Base-by-base conservation (phyloP, 768 basidiomycete species). In the Lyophyllum shimeji region DNA sequence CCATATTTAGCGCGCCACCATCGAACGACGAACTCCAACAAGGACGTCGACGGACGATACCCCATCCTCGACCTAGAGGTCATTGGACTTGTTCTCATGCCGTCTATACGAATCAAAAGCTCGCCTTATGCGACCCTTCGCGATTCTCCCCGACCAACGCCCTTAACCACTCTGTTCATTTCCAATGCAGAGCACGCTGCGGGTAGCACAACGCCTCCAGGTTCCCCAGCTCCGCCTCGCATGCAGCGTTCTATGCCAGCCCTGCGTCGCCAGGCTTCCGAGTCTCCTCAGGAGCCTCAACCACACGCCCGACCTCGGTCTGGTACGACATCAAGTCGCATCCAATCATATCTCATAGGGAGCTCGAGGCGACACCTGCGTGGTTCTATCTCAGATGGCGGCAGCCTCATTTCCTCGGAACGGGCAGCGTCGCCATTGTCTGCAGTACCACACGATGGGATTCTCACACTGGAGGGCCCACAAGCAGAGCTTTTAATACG, bases 81-180 rank as follows among this genome's bases (percentile, higher is more conserved):
- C 3, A 11, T 13, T 6, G 15, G 23, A 25, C 25, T 46, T 8
- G 37, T 43, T 33, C 54, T 49, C 25, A 81, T 82, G 79, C 79
- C 81, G 34, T 83, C 82, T 39, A 71, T 83, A 52, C 74, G 78
- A 62, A 71, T 83, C 51, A 76, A 69, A 65, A 67, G 69, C 18
- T 67, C 66, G 25, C 58, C 68, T 9, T 74, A 74, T 59, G 64
- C 66, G n/a, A 57, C 60, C 33, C 62, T 71, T 27, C 54, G 61
- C 11, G 67, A 65, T 17, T 51, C 58, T 24, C 58, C 46, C 23
- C 50, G 17, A 50, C 23, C 46, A 24, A 31, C 27, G 40, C 47
- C 55, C 51, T 50, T 63, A 33, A 52, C 61, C 21, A 46, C 50
- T 43, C 33, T 65, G 24, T 65, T 67, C 55, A 13, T 43, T 39